Evolutionary conservation across 495 filamentous ascomycete genomes (phyloP).

Genomic region (Podospora pseudocomata): DNA sequence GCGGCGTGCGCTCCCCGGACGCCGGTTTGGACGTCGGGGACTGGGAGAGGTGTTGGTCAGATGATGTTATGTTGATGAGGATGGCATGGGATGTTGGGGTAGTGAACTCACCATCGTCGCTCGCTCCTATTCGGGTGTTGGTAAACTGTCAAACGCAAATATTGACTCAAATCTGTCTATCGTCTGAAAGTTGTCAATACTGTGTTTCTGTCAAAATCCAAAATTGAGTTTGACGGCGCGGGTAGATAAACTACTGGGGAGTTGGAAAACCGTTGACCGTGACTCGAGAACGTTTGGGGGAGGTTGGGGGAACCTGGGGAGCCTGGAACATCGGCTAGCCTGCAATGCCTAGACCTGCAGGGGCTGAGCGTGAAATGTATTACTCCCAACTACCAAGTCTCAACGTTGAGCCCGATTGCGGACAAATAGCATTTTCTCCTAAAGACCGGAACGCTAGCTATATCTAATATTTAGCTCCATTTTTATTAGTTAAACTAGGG

Average conservation of each 20-base stretch:
- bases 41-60: background rate
- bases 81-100: background rate
- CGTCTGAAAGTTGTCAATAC: background rate
- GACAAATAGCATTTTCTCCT: no score
- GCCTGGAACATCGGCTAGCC: background rate
- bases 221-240: background rate
- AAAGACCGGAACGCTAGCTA: no score
- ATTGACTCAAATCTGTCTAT: background rate
- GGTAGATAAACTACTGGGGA: background rate
- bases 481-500: no score
- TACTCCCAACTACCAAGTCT: background rate
- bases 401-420: no score
- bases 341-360: background rate
- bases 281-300: background rate
- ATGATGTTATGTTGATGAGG: background rate
- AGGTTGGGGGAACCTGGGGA: background rate
- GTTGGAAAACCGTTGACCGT: background rate
- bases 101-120: conserved; percentile 11
- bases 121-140: background rate
- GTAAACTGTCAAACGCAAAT: background rate
- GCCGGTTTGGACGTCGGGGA: conserved; percentile 25
- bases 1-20: conserved; percentile 31
- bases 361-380: background rate
- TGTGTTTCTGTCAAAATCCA: background rate
- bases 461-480: no score